Evolutionary conservation across 2,329 filamentous ascomycete species (phyloP).

Genomic region (Fusarium sp.): DNA sequence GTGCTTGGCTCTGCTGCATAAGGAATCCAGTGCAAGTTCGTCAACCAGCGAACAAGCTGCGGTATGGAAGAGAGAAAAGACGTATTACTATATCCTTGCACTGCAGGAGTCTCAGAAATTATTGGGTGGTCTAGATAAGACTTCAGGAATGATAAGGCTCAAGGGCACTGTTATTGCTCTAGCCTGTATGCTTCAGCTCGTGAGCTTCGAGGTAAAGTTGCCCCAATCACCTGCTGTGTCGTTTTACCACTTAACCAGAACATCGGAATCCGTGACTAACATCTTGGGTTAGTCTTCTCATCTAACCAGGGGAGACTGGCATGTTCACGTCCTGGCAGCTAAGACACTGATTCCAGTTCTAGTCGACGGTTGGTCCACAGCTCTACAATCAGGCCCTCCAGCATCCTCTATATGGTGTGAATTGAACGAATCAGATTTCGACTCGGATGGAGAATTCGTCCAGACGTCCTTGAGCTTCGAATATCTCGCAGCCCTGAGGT

Average conservation of each 20-base stretch:
- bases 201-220: neutral
- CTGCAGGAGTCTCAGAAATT: neutral
- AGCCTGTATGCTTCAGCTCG: neutral
- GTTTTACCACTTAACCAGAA: neutral
- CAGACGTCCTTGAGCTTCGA: neutral
- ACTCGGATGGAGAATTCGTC: neutral
- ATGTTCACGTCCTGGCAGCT: neutral
- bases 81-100: neutral
- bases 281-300: neutral
- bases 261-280: neutral
- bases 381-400: neutral
- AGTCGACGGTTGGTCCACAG: neutral
- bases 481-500: neutral
- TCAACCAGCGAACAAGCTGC: neutral
- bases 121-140: neutral
- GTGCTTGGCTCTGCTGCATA: neutral
- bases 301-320: neutral
- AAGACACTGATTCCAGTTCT: neutral
- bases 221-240: neutral
- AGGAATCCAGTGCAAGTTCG: neutral
- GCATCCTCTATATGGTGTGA: neutral
- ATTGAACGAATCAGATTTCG: neutral
- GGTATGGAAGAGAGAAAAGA: neutral
- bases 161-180: neutral
- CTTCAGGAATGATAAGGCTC: neutral